A percentile compares a stretch with the other conserved stretches of the same genome.
Evolutionary conservation across 257 asterid species (phyloP).

Genomic region (Solanum commersonii): DNA sequence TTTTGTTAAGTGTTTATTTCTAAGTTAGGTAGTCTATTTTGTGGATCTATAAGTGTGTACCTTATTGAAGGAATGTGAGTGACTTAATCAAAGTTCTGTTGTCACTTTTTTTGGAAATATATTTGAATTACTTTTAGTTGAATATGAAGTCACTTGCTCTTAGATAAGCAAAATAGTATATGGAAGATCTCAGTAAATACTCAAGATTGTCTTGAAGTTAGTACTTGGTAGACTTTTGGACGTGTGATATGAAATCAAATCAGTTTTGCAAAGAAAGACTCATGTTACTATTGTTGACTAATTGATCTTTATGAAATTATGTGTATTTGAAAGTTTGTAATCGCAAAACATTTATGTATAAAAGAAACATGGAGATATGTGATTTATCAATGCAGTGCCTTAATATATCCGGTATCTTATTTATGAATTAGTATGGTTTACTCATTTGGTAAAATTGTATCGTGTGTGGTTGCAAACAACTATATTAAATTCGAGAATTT

Average conservation of each 20-base stretch:
- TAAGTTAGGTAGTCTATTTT: background rate
- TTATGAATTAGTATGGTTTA: background rate
- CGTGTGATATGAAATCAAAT: background rate
- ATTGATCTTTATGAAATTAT: background rate
- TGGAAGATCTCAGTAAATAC: background rate
- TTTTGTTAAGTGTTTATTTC: background rate
- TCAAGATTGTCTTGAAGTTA: background rate
- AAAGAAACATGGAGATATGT: background rate
- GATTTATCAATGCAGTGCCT: background rate
- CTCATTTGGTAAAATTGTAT: background rate
- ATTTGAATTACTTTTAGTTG: background rate
- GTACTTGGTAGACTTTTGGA: background rate
- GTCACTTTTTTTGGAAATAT: background rate
- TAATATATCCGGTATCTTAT: background rate
- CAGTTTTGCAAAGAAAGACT: background rate
- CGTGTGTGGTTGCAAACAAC: background rate
- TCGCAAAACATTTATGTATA: background rate
- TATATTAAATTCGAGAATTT: background rate
- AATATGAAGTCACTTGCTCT: background rate
- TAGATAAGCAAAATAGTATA: background rate
- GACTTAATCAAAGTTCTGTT: background rate
- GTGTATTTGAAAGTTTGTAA: background rate
- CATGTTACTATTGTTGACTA: background rate
- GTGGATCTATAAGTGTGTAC: background rate
- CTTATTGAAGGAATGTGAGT: background rate